Base-by-base conservation (phyloP, 306 rosid species). In the Fragaria vesca region DNA sequence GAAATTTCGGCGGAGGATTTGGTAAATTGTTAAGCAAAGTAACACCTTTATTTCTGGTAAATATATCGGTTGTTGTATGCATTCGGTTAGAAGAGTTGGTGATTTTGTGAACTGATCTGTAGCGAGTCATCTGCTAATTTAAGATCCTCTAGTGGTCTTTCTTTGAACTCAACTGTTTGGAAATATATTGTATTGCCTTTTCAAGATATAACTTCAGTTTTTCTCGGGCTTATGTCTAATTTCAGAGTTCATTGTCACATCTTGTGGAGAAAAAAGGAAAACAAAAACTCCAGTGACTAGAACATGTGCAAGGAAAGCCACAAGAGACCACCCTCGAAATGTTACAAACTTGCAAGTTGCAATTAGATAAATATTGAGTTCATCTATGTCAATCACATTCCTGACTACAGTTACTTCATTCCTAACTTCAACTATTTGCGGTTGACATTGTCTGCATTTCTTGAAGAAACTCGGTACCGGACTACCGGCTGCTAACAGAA, bases 401-500 rank as follows among this genome's bases (percentile, higher is more conserved):
- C 3, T 77, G 73, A 45, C 66, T 21, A 17, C n/a, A 15, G 10
- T 30, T 50, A 30, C 38, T 71, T 17, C 30, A 50, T 32, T 28
- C 12, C 36, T 13, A 80, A 10, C 30, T 61, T 12, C 57, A 21
- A 55, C 47, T 15, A 26, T 7, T 10, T 12, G 24, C 46, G 51
- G 52, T 34, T 57, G 54, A 36, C 15, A 17, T 61, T 65, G 47
- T 51, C 13, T 47, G 12, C 12, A 5, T 67, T 16, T 42, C 26
- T 38, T n/a, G 34, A 58, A 24, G 13, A 18, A 28, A 13, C 62
- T 66, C 9, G 46, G 40, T 36, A 47, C 3, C n/a, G n/a, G n/a
- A n/a, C n/a, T n/a, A n/a, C n/a, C 6, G 21, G 13, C 7, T 65
- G 80, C 84, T 68, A 55, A 47, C 82, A 78, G 57, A 81, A 81